These are phyloP conservation scores for Phaseolus coccineus DNA, from an alignment of 331 rosid species.

Conservation along the genomic window DNA sequence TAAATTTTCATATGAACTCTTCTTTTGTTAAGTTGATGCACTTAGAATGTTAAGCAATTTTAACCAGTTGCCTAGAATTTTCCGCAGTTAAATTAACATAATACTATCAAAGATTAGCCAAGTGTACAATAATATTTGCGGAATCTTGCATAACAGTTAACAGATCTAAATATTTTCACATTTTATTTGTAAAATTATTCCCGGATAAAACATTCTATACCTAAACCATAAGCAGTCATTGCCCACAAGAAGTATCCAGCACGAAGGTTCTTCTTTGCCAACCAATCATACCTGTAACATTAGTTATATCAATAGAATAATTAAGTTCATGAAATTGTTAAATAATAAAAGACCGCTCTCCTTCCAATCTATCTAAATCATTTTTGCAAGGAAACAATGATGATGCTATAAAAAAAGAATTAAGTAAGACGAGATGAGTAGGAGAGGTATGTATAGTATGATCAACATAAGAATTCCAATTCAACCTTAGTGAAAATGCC, in stretches of 20 bases:
- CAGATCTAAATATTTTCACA: slow-evolving; percentile 20
- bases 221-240: slow-evolving; percentile 97
- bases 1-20: slow-evolving; percentile 7
- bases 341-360: slow-evolving; percentile 21
- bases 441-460: slow-evolving; percentile 11
- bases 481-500: slow-evolving; percentile 91
- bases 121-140: not conserved
- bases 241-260: slow-evolving; percentile 96
- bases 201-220: slow-evolving; percentile 56
- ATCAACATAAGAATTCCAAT: slow-evolving; percentile 35
- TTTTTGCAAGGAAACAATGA: slow-evolving; percentile 7
- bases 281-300: slow-evolving; percentile 87
- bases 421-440: slow-evolving; percentile 8
- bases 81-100: not conserved
- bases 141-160: slow-evolving; percentile 4
- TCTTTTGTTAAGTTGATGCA: not conserved
- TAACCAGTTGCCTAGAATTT: not conserved
- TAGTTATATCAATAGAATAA: slow-evolving; percentile 43
- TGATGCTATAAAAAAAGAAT: not conserved
- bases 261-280: slow-evolving; percentile 81
- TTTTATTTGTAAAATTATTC: slow-evolving; percentile 21
- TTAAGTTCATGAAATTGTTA: slow-evolving; percentile 35
- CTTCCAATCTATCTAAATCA: slow-evolving; percentile 20
- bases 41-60: not conserved
- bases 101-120: not conserved